Evolutionary conservation across 106 monocot species (phyloP), one percentile per base, ranked within the genome.

Genomic region (Dendrobium chrysotoxum): DNA sequence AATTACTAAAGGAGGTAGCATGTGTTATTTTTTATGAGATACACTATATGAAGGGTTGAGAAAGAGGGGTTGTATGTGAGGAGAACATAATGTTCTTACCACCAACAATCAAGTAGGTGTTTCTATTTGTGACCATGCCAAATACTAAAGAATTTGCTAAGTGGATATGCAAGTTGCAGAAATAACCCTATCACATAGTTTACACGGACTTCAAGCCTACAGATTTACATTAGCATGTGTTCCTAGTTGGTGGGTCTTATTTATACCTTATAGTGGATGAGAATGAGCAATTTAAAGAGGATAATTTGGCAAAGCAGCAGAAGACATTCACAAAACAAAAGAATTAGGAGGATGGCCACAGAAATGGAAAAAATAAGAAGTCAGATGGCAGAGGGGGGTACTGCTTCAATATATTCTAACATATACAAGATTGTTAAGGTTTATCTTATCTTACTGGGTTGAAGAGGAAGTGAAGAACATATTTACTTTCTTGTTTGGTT

Each of bases 401-500:
- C 64, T 81, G 93, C 90, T 86, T 88, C 88, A 67, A 80, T 73
- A 41, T 83, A 81, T 70, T 99, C 99, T 54, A 93, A 99, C 81
- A 99, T 95, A 61, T 99, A 91, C 84, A 95, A 87, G 86, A 99
- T 99, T 82, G 99, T 99, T 26, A 99, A 99, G 98, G 98, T 98
- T 88, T 23, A 28, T 8, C 67, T 54, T 38, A 42, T 44, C 35
- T 55, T 47, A 6, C 28, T 4, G 39, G 7, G 46, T 42, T 42
- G 16, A 75, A 46, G 16, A 75, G 7, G 21, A 42, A 41, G 41
- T 30, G 16, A 20, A 25, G 30, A 68, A 39, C 41, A 16, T n/a
- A n/a, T n/a, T n/a, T n/a, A n/a, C n/a, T n/a, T n/a, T n/a, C n/a
- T n/a, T n/a, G n/a, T n/a, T n/a, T n/a, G n/a, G n/a, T n/a, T n/a